These are phyloP conservation scores for Boletus barrowsii DNA, from an alignment of 768 basidiomycete genomes.

Conservation along the genomic window DNA sequence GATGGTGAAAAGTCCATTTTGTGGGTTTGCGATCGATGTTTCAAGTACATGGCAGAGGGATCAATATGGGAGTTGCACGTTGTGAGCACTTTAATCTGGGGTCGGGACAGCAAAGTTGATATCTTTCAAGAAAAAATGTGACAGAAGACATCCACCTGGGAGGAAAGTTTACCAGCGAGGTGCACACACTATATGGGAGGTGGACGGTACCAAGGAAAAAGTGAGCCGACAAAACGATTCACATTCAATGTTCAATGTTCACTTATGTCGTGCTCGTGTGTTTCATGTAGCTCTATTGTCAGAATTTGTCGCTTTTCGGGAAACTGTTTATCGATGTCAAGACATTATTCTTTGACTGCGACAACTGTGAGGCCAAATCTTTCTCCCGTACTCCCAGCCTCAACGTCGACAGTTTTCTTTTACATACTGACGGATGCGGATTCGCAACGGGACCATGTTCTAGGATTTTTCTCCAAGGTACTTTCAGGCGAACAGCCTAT, in stretches of 20 bases:
- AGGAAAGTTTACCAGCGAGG: conserved; percentile 87
- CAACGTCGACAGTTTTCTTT: conserved; percentile 58
- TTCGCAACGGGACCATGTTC: conserved; percentile 73
- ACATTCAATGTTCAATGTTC: not conserved
- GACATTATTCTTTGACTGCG: conserved; percentile 87
- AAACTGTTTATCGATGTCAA: conserved; percentile 99
- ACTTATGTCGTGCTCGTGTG: not conserved
- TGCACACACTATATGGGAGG: conserved; percentile 90
- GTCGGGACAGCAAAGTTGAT: conserved; percentile 7
- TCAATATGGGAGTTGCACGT: conserved; percentile 68
- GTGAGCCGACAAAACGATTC: conserved; percentile 38
- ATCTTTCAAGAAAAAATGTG: conserved; percentile 59
- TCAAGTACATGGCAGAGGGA: conserved; percentile 91
- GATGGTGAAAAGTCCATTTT: conserved; percentile 51
- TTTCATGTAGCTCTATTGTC: conserved; percentile 79
- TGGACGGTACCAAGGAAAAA: conserved; percentile 85
- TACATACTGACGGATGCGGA: conserved; percentile 89
- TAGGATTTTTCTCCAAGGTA: conserved; percentile 71
- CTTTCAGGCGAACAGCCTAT: not conserved
- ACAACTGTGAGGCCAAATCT: conserved; percentile 61
- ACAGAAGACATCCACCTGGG: conserved; percentile 74
- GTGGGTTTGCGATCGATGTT: conserved; percentile 91
- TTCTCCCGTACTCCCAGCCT: not conserved
- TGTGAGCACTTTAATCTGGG: conserved; percentile 34
- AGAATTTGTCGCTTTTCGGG: conserved; percentile 92